A percentile compares a stretch with the other conserved stretches of the same genome.
Conservation (phyloP, 805 yeast species). For the Zygoascus bituminiphila region DNA sequence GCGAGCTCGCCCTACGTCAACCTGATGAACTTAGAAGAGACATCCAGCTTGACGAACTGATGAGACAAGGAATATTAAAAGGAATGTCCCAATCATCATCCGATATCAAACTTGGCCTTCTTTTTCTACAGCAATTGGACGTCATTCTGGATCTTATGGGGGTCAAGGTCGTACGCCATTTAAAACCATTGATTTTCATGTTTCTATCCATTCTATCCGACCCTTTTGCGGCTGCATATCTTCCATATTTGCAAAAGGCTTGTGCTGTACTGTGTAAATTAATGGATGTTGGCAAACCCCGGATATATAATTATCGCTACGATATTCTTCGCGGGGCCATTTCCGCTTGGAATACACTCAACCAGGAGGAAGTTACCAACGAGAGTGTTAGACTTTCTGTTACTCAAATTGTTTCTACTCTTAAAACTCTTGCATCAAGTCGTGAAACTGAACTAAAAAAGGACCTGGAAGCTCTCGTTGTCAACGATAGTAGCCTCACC, state of each 20-base stretch:
- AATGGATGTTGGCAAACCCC: conserved; percentile 20
- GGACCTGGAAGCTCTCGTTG: not conserved
- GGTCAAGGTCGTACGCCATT: conserved; percentile 19
- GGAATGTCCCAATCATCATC: conserved; percentile 20
- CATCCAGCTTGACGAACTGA: conserved; percentile 22
- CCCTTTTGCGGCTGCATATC: conserved; percentile 23
- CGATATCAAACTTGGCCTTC: conserved; percentile 16
- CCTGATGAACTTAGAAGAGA: not conserved
- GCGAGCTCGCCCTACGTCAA: conserved; percentile 29
- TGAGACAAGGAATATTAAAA: conserved; percentile 23
- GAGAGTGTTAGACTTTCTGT: not conserved
- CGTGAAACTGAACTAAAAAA: not conserved
- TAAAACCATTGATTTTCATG: conserved; percentile 17
- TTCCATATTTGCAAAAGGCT: conserved; percentile 14
- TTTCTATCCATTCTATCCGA: conserved; percentile 23
- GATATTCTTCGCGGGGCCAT: conserved; percentile 22
- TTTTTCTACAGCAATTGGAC: conserved; percentile 12
- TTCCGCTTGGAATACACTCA: conserved; percentile 13
- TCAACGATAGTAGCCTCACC: not conserved
- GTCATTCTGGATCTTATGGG: conserved; percentile 14
- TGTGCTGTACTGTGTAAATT: conserved; percentile 11
- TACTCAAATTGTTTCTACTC: not conserved
- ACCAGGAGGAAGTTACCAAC: conserved; percentile 5
- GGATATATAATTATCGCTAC: conserved; percentile 22
- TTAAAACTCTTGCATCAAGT: not conserved